phyloP scores from a whole-genome alignment of 1,139 yeast species.

The Yamadazyma pseudoaaseri region DNA sequence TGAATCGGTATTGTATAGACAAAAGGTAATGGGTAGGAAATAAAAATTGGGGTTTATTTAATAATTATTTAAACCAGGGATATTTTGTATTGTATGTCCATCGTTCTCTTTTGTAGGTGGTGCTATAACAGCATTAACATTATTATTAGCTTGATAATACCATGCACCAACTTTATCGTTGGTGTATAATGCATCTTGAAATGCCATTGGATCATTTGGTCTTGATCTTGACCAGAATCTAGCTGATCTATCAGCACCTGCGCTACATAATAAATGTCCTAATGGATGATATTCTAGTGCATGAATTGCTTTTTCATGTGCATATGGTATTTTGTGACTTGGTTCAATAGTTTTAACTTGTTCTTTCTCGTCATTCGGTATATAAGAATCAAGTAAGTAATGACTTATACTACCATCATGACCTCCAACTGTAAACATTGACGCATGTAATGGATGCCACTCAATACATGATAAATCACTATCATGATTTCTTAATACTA shows the following conservation, averaged over 20 bases:
- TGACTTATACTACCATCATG: slow-evolving; percentile 86
- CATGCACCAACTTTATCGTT: slow-evolving; percentile 71
- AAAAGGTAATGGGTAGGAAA: slow-evolving; percentile 1
- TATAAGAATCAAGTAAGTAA: slow-evolving; percentile 62
- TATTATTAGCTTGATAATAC: slow-evolving; percentile 69
- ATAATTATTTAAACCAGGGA: slow-evolving; percentile 13
- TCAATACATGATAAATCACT: slow-evolving; percentile 82
- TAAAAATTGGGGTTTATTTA: neutral
- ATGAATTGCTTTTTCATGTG: slow-evolving; percentile 92
- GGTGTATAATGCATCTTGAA: slow-evolving; percentile 72
- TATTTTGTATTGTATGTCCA: slow-evolving; percentile 9
- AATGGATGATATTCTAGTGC: slow-evolving; percentile 89
- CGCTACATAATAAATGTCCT: slow-evolving; percentile 89
- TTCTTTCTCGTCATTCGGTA: slow-evolving; percentile 30
- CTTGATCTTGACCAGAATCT: slow-evolving; percentile 93
- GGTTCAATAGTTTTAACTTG: slow-evolving; percentile 37
- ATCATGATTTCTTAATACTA: slow-evolving; percentile 74
- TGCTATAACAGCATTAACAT: slow-evolving; percentile 56
- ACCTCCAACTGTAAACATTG: slow-evolving; percentile 80
- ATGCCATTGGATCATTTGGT: slow-evolving; percentile 85
- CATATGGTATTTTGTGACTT: slow-evolving; percentile 74
- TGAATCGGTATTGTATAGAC: slow-evolving; percentile 29
- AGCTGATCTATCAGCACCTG: slow-evolving; percentile 92
- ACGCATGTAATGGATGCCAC: slow-evolving; percentile 91
- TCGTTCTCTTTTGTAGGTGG: slow-evolving; percentile 20